Evolutionary conservation across 2,329 filamentous ascomycete species (phyloP), one percentile per base, ranked within the genome.

Genomic region (Aspergillus texensis): DNA sequence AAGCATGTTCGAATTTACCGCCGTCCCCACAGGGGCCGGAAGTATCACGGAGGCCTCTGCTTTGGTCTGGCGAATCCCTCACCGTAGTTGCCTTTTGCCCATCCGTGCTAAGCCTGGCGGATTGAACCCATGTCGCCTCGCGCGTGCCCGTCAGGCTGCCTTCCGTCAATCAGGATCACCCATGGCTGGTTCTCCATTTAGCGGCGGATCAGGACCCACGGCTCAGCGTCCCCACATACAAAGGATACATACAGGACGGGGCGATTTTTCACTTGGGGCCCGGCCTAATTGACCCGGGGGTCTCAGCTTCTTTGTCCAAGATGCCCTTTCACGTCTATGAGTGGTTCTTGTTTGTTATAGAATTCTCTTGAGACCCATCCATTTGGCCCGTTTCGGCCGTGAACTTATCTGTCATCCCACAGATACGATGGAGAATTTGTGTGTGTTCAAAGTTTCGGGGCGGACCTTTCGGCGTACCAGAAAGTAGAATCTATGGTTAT

Each of bases 391-490:
- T 64, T 62, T 60, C 55, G n/a, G 48, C 19, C 58, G 30, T 53
- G 58, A 26, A 48, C 50, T 54, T 48, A 59, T 53, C 57, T 53
- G 50, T 58, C 26, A 32, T 59, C 39, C 26, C 34, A 41, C 28
- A n/a, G 54, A 14, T 14, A 39, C n/a, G 54, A 55, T 36, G 39
- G 34, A 55, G 32, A 36, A 26, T 55, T 63, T 55, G 48, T 58
- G 58, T 62, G 60, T 63, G 61, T 65, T 58, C 65, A 65, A 65
- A 62, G 68, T 65, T 56, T 68, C 72, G 71, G 71, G 68, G 67
- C 72, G 70, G 72, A 68, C 73, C 70, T 72, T 71, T 67, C 56
- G 65, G 53, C 60, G 66, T 65, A 71, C 68, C 71, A 72, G 66
- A 71, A 30, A 28, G 60, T 57, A 58, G 48, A 43, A 36, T 26